These are phyloP conservation scores for Phytophthora sojae DNA, from an alignment of 352 stramenopile genomes.

Conservation along the genomic window DNA sequence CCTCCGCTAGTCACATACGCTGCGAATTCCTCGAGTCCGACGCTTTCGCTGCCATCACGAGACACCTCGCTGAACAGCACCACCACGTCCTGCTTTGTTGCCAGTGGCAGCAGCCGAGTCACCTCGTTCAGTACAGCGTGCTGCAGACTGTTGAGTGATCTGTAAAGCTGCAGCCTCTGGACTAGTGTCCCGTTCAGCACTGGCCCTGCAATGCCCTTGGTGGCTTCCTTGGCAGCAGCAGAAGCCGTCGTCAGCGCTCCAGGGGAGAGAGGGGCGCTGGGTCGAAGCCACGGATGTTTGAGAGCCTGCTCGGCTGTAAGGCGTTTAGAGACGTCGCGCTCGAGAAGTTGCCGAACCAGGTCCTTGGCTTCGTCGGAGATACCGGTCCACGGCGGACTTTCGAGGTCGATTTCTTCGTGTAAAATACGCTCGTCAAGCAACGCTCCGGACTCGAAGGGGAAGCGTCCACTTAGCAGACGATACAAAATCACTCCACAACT, in stretches of 20 bases:
- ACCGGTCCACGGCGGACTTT: constrained; percentile 51
- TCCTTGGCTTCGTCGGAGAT: constrained; percentile 71
- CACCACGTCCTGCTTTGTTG: constrained; percentile 63
- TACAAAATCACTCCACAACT: constrained; percentile 85
- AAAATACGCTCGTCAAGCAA: constrained; percentile 75
- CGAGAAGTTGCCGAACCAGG: constrained; percentile 54
- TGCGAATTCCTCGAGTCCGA: constrained; percentile 67
- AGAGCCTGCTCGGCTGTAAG: constrained; percentile 70
- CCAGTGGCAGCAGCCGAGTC: constrained; percentile 54
- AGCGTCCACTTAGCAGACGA: constrained; percentile 64
- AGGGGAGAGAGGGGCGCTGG: constrained; percentile 28
- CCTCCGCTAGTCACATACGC: constrained; percentile 58
- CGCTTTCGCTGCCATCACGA: constrained; percentile 46
- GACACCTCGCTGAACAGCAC: constrained; percentile 78
- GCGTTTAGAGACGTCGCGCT: constrained; percentile 49
- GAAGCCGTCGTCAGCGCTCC: constrained; percentile 30
- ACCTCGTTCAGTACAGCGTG: constrained; percentile 72
- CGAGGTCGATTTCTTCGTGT: constrained; percentile 64
- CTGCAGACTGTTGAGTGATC: constrained; percentile 75
- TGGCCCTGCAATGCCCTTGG: constrained; percentile 33
- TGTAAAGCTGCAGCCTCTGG: constrained; percentile 79
- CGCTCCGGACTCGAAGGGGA: constrained; percentile 66
- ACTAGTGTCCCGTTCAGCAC: constrained; percentile 72
- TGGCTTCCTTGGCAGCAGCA: constrained; percentile 32
- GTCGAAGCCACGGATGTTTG: constrained; percentile 69